A percentile compares a stretch with the other conserved stretches of the same genome.
Conservation (phyloP, 2,329 filamentous ascomycete genomes). For the Xylaria sp. region DNA sequence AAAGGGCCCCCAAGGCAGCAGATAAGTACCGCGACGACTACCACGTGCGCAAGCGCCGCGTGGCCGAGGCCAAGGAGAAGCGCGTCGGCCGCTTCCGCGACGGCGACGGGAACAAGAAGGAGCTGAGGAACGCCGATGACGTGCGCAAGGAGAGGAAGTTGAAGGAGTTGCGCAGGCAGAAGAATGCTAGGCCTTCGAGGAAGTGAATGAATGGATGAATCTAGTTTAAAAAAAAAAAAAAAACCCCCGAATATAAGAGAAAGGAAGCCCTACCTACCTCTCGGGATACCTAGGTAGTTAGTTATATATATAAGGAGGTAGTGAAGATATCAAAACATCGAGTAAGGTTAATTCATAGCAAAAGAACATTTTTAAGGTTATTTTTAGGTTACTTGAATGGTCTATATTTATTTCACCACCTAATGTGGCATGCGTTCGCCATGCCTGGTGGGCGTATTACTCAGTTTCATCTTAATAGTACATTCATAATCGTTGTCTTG, state of each 20-base stretch:
- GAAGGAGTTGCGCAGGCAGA: slow-evolving; percentile 80
- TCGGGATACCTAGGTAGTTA: background rate
- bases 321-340: background rate
- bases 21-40: slow-evolving; percentile 95
- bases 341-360: background rate
- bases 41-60: slow-evolving; percentile 87
- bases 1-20: slow-evolving; percentile 90
- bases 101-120: slow-evolving; percentile 72
- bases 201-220: slow-evolving; percentile 55
- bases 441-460: slow-evolving; percentile 22
- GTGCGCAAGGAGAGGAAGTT: slow-evolving; percentile 84
- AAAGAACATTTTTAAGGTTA: background rate
- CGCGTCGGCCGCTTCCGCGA: slow-evolving; percentile 79
- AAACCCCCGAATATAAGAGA: no score
- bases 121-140: slow-evolving; percentile 84
- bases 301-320: background rate
- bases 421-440: slow-evolving; percentile 24
- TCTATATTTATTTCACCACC: slow-evolving; percentile 29
- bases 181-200: slow-evolving; percentile 85
- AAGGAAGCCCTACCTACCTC: background rate
- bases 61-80: slow-evolving; percentile 88
- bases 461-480: slow-evolving; percentile 44
- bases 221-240: no score
- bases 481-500: slow-evolving; percentile 34
- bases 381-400: slow-evolving; percentile 16